These are phyloP conservation scores for Wickerhamiella kurtzmanii DNA, from an alignment of 805 yeast species.

Conservation along the genomic window DNA sequence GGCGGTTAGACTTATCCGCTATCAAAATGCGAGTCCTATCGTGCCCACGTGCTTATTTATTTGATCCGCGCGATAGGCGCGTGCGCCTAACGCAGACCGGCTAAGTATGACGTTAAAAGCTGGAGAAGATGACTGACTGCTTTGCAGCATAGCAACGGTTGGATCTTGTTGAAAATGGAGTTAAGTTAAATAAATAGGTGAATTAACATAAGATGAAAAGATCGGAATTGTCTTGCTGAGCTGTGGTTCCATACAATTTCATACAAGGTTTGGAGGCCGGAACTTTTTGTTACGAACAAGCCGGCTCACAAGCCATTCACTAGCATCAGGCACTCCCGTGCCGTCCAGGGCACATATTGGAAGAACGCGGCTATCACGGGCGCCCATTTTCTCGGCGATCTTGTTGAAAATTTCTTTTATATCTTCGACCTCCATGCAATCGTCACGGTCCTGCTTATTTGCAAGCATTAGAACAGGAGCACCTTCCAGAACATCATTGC, in stretches of 20 bases:
- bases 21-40: no score
- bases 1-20: no score
- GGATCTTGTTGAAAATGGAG: no score
- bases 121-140: background rate
- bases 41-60: background rate
- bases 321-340: constrained; percentile 73
- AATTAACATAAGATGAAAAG: no score
- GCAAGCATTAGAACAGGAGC: constrained; percentile 91
- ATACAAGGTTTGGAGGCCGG: constrained; percentile 39
- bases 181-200: background rate
- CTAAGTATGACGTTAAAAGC: background rate
- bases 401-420: constrained; percentile 73
- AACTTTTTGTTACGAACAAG: constrained; percentile 51
- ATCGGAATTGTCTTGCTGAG: no score
- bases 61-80: background rate
- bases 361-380: constrained; percentile 78
- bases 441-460: constrained; percentile 76
- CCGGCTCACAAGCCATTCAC: constrained; percentile 76
- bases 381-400: constrained; percentile 71
- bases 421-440: constrained; percentile 59
- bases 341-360: constrained; percentile 74
- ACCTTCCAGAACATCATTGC: constrained; percentile 51
- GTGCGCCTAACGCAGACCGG: background rate
- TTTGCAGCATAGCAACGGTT: no score
- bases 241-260: background rate